Base-by-base conservation (phyloP, 164 flowering plant genomes). In the Buxus sempervirens region DNA sequence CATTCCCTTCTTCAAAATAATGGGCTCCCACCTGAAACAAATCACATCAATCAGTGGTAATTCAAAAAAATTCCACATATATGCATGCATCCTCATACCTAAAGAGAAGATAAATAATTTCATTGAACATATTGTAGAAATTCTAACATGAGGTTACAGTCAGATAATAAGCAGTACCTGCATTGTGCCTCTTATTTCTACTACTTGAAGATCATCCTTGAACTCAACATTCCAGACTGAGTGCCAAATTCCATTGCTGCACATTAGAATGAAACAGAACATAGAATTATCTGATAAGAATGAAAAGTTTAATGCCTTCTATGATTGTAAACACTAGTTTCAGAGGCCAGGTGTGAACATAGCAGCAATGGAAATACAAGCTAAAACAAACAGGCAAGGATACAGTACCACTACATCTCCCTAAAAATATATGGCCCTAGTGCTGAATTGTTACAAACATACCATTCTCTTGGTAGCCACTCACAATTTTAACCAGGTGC, bases 1-100 rank as follows among this genome's bases (percentile, higher is more conserved):
- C 98, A 82, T 95, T 95, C 69, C 98, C 98, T 78, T 92, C 99
- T 76, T 95, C 99, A 82, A 95, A 95, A 73, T 92, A 95, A 75
- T 92, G 99, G 51, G 97, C 97, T 51, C 82, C 97, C 58, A 95
- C 99, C 99, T 95, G 78, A 78, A 82, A 56, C 22, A 72, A 75
- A 25, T 68, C 22, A 14, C 36, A 59, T 36, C 28, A 75, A 65
- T 22, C 42, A 62, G 12, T 59, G 19, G 54, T 62, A 24, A 23
- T 54, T 59, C 6, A 57, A 57, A 45, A 0, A 8, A 36, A 18
- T 54, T n/a, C 27, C n/a, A 58, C 0, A 18, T 13, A 23, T 21
- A 41, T 38, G 32, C 42, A 62, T 4, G 58, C 23, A 65, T 15
- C 20, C 28, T 13, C 20, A 22, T 21, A 27, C 65, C 23, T 24